phyloP scores from a whole-genome alignment of 2,329 filamentous ascomycete genomes.

The Epichloe aotearoae region DNA sequence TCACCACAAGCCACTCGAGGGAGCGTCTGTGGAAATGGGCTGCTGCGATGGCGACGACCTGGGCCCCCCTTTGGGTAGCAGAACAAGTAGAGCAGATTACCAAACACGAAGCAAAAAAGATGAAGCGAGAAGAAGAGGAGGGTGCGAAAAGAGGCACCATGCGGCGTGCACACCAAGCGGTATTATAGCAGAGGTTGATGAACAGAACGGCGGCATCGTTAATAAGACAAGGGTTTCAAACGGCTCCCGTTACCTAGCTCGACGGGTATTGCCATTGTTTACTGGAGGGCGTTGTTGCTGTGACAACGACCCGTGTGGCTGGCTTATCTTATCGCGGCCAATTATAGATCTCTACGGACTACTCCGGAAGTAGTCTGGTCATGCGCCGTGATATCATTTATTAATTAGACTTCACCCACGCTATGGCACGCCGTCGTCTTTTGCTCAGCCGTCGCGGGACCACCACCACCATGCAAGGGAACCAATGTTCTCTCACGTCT shows the following conservation, averaged over 20 bases:
- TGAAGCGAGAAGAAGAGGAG: background rate
- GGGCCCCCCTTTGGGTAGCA: background rate
- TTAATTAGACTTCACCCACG: no score
- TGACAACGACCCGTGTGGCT: slow-evolving; percentile 11
- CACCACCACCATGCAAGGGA: no score
- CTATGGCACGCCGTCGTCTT: no score
- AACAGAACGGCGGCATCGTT: slow-evolving; percentile 1
- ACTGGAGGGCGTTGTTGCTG: slow-evolving; percentile 13
- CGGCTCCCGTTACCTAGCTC: background rate
- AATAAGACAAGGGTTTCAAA: slow-evolving; percentile 2
- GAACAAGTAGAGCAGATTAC: background rate
- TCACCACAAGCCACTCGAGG: background rate
- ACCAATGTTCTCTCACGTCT: no score
- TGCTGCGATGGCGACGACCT: background rate
- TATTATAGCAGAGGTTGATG: background rate
- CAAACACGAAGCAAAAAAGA: background rate
- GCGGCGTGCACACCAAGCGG: background rate
- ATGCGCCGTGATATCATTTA: no score
- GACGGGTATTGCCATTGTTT: slow-evolving; percentile 11
- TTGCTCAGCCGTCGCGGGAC: no score
- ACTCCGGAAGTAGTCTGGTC: no score
- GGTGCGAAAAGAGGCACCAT: background rate
- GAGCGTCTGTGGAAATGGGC: background rate
- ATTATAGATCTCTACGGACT: background rate
- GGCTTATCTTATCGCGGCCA: slow-evolving; percentile 10